Conservation (phyloP, 345 rosid genomes). For the Carallia brachiata region DNA sequence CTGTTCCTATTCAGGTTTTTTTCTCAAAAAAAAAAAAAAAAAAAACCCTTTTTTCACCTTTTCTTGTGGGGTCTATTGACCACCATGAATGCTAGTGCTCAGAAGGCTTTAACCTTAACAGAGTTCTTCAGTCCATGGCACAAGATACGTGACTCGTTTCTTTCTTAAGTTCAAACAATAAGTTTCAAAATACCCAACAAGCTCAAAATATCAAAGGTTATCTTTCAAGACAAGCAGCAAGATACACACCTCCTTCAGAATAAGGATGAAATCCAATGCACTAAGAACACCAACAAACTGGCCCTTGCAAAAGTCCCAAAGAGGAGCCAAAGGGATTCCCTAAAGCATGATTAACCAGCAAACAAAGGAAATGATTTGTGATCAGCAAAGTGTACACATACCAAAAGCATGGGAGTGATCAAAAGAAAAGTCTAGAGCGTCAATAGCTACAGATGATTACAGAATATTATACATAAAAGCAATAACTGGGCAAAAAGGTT, state of each 20-base stretch:
- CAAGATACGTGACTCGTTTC: no score
- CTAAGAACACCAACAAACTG: slow-evolving; percentile 81
- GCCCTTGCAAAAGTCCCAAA: slow-evolving; percentile 66
- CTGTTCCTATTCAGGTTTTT: no score
- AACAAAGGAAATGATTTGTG: not conserved
- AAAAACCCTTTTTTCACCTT: no score
- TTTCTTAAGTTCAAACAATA: no score
- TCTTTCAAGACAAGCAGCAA: not conserved
- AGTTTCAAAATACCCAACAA: no score
- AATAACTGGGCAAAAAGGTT: not conserved
- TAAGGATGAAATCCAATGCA: slow-evolving; percentile 75
- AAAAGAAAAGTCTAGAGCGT: not conserved
- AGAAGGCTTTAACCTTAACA: no score
- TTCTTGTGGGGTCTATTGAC: no score
- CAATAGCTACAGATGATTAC: not conserved
- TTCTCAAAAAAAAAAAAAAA: no score
- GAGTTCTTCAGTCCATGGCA: no score
- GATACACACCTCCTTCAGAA: slow-evolving; percentile 66
- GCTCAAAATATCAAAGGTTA: not conserved
- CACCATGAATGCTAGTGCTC: no score
- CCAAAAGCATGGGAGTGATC: not conserved
- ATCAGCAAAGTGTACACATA: not conserved
- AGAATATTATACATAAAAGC: not conserved
- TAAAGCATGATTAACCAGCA: slow-evolving; percentile 20
- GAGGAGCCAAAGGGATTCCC: slow-evolving; percentile 88